phyloP scores from a whole-genome alignment of 495 filamentous ascomycete species.

The Cercophora newfieldiana region DNA sequence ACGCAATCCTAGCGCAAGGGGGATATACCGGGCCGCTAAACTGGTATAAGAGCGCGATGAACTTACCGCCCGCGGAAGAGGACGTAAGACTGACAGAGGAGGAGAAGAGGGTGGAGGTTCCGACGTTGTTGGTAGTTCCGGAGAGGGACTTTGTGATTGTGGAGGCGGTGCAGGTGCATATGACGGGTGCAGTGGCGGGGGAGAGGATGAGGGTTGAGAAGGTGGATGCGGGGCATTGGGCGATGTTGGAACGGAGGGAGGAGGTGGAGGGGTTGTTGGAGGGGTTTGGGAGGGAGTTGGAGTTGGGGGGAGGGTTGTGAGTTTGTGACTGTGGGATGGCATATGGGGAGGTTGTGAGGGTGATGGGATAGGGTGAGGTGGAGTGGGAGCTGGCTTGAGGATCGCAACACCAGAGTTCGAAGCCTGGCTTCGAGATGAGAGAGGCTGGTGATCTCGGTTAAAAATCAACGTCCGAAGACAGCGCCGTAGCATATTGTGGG shows the following conservation, averaged over 20 bases:
- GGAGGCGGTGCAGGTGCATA: not conserved
- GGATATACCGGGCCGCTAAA: slow-evolving; percentile 19
- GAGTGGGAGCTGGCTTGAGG: no score
- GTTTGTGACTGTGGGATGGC: not conserved
- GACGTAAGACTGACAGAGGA: not conserved
- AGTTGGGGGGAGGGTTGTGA: no score
- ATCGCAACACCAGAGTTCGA: no score
- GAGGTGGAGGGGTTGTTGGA: not conserved
- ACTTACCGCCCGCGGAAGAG: not conserved
- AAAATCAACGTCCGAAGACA: not conserved
- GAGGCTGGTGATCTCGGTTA: not conserved
- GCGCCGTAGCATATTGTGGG: not conserved
- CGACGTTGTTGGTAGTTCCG: not conserved
- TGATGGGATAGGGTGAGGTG: no score
- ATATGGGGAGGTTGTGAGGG: not conserved
- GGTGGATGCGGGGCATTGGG: slow-evolving; percentile 4
- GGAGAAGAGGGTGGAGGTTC: not conserved
- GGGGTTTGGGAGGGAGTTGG: not conserved
- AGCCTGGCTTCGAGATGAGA: no score
- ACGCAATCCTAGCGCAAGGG: slow-evolving; percentile 17
- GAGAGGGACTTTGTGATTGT: not conserved
- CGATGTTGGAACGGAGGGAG: not conserved
- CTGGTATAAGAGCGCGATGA: slow-evolving; percentile 27
- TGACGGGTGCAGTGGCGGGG: not conserved
- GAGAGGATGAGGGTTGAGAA: not conserved